Conservation (phyloP, 2,329 filamentous ascomycete genomes). For the Nemania sp. region DNA sequence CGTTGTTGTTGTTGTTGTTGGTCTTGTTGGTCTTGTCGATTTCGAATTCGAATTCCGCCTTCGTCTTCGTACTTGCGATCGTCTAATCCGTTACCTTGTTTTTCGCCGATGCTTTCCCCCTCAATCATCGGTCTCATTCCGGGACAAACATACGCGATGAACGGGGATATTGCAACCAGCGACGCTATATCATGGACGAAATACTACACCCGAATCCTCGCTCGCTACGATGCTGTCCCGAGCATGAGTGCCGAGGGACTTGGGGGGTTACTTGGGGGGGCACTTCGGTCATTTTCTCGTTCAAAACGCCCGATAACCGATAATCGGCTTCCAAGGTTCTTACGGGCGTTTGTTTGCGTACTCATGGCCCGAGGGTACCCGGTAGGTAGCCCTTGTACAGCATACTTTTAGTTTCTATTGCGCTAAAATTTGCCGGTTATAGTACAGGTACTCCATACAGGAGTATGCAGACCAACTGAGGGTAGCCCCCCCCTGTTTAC, state of each 20-base stretch:
- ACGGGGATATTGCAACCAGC: conserved; percentile 22
- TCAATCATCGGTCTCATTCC: neutral
- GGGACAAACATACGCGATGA: conserved; percentile 4
- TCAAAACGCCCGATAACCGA: conserved; percentile 24
- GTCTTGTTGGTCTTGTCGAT: neutral
- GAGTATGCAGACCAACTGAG: too few relatives aligned
- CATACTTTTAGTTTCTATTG: too few relatives aligned
- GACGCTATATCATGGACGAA: conserved; percentile 29
- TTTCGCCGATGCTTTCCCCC: conserved; percentile 6
- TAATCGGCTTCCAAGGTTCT: too few relatives aligned
- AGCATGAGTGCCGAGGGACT: conserved; percentile 25
- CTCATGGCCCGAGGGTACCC: too few relatives aligned
- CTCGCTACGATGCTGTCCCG: conserved; percentile 27
- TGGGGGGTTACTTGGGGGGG: neutral
- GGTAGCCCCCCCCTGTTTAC: too few relatives aligned
- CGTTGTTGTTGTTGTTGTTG: neutral
- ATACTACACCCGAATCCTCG: conserved; percentile 26
- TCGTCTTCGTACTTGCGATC: neutral
- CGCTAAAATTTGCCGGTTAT: too few relatives aligned
- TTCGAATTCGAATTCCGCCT: neutral
- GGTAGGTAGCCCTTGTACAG: too few relatives aligned
- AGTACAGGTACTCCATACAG: too few relatives aligned
- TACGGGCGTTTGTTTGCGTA: too few relatives aligned
- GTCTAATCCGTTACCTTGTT: neutral
- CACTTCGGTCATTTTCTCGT: conserved; percentile 27